A percentile compares a stretch with the other conserved stretches of the same genome.
Evolutionary conservation across 176 grass and related monocot genomes (phyloP).

Genomic region (Oryza meridionalis): DNA sequence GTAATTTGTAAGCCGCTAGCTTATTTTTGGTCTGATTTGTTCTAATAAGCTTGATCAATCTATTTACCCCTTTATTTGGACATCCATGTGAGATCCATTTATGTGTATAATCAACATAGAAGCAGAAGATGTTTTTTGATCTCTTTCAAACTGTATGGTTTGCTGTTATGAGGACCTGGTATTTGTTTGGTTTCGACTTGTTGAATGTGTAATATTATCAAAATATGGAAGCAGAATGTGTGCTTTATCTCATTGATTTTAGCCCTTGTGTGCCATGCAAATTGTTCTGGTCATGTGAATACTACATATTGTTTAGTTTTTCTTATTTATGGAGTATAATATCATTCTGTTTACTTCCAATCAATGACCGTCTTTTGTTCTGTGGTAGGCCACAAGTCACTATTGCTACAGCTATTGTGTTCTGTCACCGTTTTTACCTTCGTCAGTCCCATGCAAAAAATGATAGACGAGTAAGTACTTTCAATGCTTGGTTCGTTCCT

Average conservation of each 20-base stretch:
- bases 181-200: neutral
- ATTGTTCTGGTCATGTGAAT: conserved; percentile 15
- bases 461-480: conserved; percentile 86
- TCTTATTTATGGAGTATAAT: conserved; percentile 1
- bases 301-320: conserved; percentile 8
- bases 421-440: conserved; percentile 94
- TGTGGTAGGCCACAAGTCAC: conserved; percentile 88
- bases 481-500: neutral
- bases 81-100: neutral
- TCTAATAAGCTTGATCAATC: conserved; percentile 15
- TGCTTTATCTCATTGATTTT: neutral
- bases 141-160: neutral
- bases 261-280: conserved; percentile 8
- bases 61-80: neutral
- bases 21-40: conserved; percentile 18
- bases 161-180: neutral
- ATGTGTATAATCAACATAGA: neutral
- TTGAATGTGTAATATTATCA: conserved; percentile 3
- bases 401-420: conserved; percentile 91
- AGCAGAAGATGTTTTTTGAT: neutral
- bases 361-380: conserved; percentile 23
- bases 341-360: neutral
- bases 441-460: conserved; percentile 92
- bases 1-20: conserved; percentile 17
- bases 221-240: neutral